Evolutionary conservation across 768 basidiomycete genomes (phyloP), one percentile per base, ranked within the genome.

Genomic region (Hericium alpestre): DNA sequence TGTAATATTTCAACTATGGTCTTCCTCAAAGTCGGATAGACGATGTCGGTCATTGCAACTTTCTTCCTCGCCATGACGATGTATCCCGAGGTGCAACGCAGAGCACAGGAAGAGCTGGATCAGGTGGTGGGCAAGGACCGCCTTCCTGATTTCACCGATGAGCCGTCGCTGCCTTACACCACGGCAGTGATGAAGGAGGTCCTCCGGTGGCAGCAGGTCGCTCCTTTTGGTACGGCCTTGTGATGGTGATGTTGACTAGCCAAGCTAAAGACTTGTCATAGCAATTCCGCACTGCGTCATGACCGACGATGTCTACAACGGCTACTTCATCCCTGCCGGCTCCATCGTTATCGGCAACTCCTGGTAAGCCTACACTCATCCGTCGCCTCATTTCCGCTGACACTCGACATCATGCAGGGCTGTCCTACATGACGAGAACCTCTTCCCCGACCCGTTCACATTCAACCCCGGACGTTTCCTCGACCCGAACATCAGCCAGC

Each of bases 391-490:
- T 22, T 22, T 18, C 13, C 25, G n/a, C 37, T 18, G 18, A 23
- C 23, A 8, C 49, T 57, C 39, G 4, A 4, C 12, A 15, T 25
- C 49, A 38, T 50, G 4, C 52, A 61, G 56, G 61, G 58, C 47
- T 16, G 58, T 63, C 53, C 58, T 69, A 43, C 69, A 68, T 51
- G 67, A 70, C 58, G 65, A 64, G 27, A 38, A 54, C 18, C 54
- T 64, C 10, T 70, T 64, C 53, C 57, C 64, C 0, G 67, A 71
- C 15, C 63, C 70, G 3, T 65, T 62, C 47, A 56, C 53, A 22
- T 70, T 71, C 58, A 58, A 61, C 6, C 70, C 70, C 16, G 68
- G 69, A 18, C 67, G 69, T 16, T 70, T 66, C 52, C 46, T 66
- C 9, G 56, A 27, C 8, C 54, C 59, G 5, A 51, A 61, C 8